Evolutionary conservation across 352 stramenopile species (phyloP), one percentile per base, ranked within the genome.

Genomic region (Pythium aquatile): DNA sequence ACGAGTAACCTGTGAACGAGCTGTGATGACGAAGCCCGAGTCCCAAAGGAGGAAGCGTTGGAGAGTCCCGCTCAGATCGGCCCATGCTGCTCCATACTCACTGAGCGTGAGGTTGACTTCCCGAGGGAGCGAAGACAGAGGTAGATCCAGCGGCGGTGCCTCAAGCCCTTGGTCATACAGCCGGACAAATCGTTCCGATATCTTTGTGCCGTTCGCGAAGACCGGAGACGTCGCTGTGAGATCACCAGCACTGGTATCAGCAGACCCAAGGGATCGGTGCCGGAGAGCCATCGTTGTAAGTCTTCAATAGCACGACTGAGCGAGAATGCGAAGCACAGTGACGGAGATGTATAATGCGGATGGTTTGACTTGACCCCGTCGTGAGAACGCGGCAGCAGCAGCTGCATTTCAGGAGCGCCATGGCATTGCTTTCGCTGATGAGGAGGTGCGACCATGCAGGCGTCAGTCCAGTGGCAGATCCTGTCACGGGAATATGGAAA

Each of bases 1-100:
- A 2, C 39, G 58, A 8, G 54, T 40, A 32, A 77, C 42, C 1
- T 46, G 4, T 0, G n/a, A 40, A 37, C 66, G 66, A 28, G 35
- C 63, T n/a, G 51, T 63, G 57, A 74, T 49, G 7, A 87, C 63
- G 47, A 74, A 82, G 10, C 78, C 77, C 4, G 71, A 56, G 55
- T 87, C 76, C 76, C 77, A 87, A n/a, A 87, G 78, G 37, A 87
- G 66, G 9, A 87, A 54, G 13, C 74, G 77, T 63, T 89, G 80
- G 51, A 85, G 33, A 14, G 70, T 85, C 14, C 76, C 75, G 17
- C 72, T 68, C 17, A 87, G 61, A 8, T 77, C 65, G 55, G 44
- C 40, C 77, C 78, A 85, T 11, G 35, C 24, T n/a, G 85, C 26
- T 5, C 49, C 11, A 24, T 72, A 68, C 37, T 49, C 17, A 2